These are phyloP conservation scores for Candida frijolesensis DNA, from an alignment of 1,139 yeast species.

Conservation along the genomic window DNA sequence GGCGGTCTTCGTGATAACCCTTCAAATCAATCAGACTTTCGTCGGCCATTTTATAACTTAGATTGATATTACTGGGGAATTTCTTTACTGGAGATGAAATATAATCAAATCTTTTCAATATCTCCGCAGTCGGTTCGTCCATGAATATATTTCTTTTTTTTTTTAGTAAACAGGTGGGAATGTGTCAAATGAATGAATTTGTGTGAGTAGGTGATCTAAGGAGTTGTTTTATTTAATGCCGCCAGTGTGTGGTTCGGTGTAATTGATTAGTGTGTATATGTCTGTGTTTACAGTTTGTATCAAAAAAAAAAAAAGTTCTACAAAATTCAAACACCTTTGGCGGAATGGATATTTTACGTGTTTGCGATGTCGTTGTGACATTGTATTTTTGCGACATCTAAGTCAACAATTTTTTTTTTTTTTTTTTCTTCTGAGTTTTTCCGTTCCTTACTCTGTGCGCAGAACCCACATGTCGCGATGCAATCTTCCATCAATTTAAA, in stretches of 20 bases:
- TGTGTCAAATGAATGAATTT: neutral
- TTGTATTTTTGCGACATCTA: neutral
- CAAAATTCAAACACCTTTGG: too few species aligned
- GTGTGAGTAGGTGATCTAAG: neutral
- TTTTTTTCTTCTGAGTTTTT: neutral
- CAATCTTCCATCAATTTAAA: neutral
- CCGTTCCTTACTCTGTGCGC: neutral
- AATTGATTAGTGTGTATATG: neutral
- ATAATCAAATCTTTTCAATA: neutral
- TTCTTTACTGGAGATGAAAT: neutral
- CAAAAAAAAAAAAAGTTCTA: neutral
- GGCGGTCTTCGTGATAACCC: neutral
- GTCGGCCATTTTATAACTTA: constrained; percentile 4
- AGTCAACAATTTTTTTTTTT: neutral
- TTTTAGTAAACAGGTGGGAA: neutral
- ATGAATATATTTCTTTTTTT: neutral
- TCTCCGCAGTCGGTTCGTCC: neutral
- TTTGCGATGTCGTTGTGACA: neutral
- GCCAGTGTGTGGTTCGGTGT: too few species aligned
- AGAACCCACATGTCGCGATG: constrained; percentile 1
- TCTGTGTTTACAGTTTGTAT: neutral
- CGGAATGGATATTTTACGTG: neutral
- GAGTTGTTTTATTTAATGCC: neutral
- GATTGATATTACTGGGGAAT: neutral
- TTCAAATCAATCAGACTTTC: constrained; percentile 6